Conservation (phyloP, 2,329 filamentous ascomycete genomes). For the Ophiostoma pallidulum region DNA sequence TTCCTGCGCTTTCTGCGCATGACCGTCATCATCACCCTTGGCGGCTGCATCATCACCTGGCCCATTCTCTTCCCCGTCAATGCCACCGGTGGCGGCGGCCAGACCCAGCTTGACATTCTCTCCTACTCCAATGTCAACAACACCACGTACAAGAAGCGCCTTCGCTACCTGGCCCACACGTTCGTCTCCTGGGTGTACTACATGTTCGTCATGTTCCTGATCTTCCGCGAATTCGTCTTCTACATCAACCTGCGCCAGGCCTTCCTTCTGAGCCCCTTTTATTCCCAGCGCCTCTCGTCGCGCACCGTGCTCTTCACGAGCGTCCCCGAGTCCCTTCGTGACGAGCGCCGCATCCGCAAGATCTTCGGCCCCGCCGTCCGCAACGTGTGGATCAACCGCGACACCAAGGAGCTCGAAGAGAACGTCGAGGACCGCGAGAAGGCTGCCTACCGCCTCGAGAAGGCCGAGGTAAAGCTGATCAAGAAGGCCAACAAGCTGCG, state of each 20-base stretch:
- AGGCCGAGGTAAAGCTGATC: conserved; percentile 77
- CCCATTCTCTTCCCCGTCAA: conserved; percentile 82
- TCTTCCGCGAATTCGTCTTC: conserved; percentile 85
- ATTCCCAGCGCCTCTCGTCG: conserved; percentile 77
- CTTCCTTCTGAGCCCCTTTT: conserved; percentile 74
- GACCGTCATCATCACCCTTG: conserved; percentile 64
- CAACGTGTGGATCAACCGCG: conserved; percentile 73
- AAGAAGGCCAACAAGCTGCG: conserved; percentile 65
- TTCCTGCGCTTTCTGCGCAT: conserved; percentile 83
- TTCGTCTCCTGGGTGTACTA: conserved; percentile 75
- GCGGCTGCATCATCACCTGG: conserved; percentile 77
- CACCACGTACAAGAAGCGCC: conserved; percentile 39
- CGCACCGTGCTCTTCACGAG: conserved; percentile 85
- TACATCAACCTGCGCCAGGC: conserved; percentile 93
- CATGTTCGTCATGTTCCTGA: conserved; percentile 78
- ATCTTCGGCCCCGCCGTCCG: conserved; percentile 77
- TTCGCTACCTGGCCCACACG: conserved; percentile 73
- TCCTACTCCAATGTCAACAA: conserved; percentile 65
- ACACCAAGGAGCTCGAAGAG: conserved; percentile 68
- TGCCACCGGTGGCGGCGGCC: conserved; percentile 61
- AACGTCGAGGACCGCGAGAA: conserved; percentile 74
- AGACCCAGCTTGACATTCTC: conserved; percentile 63
- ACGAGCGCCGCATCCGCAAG: conserved; percentile 64
- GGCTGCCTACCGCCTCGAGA: conserved; percentile 72
- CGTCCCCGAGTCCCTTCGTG: conserved; percentile 68